Base-by-base conservation (phyloP, 169 alveolate species). In the Plasmodium falciparum region DNA sequence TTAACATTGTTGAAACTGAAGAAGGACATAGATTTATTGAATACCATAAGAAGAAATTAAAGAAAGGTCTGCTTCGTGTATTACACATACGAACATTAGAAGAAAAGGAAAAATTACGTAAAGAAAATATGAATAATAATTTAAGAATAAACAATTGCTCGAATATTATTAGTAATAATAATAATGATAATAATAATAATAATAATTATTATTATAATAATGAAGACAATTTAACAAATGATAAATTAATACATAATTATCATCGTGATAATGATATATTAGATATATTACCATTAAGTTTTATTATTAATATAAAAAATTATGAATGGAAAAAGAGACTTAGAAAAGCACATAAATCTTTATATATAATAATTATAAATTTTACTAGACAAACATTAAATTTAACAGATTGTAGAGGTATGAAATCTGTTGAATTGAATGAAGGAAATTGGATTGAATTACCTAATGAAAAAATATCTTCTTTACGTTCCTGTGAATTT, bases 401-500 rank as follows among this genome's bases (percentile, higher is more conserved):
- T 67, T 76, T 88, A 49, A 58, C 85, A 4, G 88, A 67, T 61
- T 69, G 75, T 47, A 88, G 65, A 43, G 86, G 75, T 20, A 71
- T 72, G n/a, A 93, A 73, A 13, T 90, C 91, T 39, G 88, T 92
- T 9, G 45, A 75, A 13, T 59, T 90, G 59, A 95, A 88, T 26
- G 96, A 94, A 15, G 96, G 96, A 12, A 88, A 88, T 50, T 94
- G 96, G 96, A 93, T 93, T 7, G 97, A 95, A 91, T 92, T 92
- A 52, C 98, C 98, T 0, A 65, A 85, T 80, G 97, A 96, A 73
- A 95, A 96, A 74, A 95, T 96, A 0, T 93, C 95, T 43, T 91
- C 95, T 8, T 65, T 95, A 29, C 90, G 97, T 43, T 95, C 94
- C 13, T 89, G 96, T 15, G 97, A 94, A 71, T 96, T 96, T 72